Conservation (phyloP, 192 early-diverging fungal species). For the Rhizophlyctis rosea region DNA sequence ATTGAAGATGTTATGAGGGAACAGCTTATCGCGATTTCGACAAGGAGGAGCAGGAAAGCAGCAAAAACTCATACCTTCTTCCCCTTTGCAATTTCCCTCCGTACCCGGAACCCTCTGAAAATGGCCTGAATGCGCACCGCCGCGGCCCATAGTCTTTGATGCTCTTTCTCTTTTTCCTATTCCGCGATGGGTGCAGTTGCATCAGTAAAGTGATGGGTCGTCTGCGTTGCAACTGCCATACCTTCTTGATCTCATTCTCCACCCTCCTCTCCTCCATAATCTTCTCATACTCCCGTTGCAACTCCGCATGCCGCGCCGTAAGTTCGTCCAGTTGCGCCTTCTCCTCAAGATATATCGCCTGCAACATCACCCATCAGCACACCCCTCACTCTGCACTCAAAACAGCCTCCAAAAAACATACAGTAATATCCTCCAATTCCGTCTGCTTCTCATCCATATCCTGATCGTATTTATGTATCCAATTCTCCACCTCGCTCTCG, state of each 20-base stretch:
- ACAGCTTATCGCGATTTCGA: not conserved
- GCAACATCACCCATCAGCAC: not conserved
- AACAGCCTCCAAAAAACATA: slow-evolving; percentile 20
- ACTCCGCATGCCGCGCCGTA: slow-evolving; percentile 34
- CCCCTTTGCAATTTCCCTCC: slow-evolving; percentile 47
- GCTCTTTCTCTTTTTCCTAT: slow-evolving; percentile 38
- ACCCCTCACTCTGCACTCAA: not conserved
- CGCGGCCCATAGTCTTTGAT: slow-evolving; percentile 21
- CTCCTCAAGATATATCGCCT: slow-evolving; percentile 52
- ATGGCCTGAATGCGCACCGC: slow-evolving; percentile 46
- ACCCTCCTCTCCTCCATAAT: slow-evolving; percentile 46
- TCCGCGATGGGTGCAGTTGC: not conserved
- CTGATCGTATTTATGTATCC: slow-evolving; percentile 67
- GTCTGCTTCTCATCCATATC: slow-evolving; percentile 61
- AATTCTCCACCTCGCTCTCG: slow-evolving; percentile 61
- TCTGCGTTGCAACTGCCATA: slow-evolving; percentile 5
- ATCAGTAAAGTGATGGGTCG: not conserved
- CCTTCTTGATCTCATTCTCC: slow-evolving; percentile 45
- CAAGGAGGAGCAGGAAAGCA: not conserved
- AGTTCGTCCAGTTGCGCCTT: slow-evolving; percentile 58
- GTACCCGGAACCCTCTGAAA: slow-evolving; percentile 42
- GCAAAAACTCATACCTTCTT: slow-evolving; percentile 1
- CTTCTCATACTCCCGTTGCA: slow-evolving; percentile 49
- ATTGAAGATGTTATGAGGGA: slow-evolving; percentile 3
- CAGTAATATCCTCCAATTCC: slow-evolving; percentile 57